Evolutionary conservation across 2,329 filamentous ascomycete species (phyloP).

Genomic region (Trichoderma guizhouense): DNA sequence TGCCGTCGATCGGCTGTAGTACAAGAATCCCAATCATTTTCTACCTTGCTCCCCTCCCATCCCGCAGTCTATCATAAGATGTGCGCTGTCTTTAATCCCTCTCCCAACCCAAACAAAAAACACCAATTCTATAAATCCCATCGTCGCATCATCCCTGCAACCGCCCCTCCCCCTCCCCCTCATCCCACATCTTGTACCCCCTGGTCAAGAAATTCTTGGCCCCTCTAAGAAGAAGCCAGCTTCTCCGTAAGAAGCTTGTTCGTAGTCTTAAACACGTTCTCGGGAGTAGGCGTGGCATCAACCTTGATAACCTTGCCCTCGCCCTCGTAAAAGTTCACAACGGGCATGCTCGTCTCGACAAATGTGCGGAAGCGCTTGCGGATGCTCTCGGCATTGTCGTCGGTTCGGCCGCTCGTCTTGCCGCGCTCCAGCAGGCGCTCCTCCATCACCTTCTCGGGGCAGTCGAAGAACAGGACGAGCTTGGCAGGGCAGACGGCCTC

Average conservation of each 20-base stretch:
- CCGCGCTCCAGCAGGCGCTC: conserved; percentile 78
- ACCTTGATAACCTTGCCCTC: conserved; percentile 79
- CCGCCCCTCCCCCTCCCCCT: neutral
- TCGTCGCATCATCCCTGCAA: neutral
- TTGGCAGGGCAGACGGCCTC: conserved; percentile 77
- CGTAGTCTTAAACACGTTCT: conserved; percentile 57
- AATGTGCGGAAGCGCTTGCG: conserved; percentile 95
- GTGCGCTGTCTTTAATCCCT: conserved; percentile 1
- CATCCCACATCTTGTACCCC: neutral
- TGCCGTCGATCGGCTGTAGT: neutral
- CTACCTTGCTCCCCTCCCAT: neutral
- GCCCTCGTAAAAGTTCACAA: conserved; percentile 78
- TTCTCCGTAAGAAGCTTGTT: conserved; percentile 47
- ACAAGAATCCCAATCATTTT: conserved; percentile 11
- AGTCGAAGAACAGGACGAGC: conserved; percentile 92
- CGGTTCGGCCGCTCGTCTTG: conserved; percentile 84
- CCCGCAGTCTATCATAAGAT: neutral
- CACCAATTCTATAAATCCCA: neutral
- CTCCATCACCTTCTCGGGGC: conserved; percentile 86
- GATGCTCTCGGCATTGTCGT: conserved; percentile 95
- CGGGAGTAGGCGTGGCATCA: conserved; percentile 64
- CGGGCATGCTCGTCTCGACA: conserved; percentile 94
- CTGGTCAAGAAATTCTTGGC: neutral
- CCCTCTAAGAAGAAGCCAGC: conserved; percentile 33
- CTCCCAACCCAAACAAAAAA: neutral